A percentile compares a stretch with the other conserved stretches of the same genome.
phyloP scores from a whole-genome alignment of 139 green algal species.

The Chloropicon primus region DNA sequence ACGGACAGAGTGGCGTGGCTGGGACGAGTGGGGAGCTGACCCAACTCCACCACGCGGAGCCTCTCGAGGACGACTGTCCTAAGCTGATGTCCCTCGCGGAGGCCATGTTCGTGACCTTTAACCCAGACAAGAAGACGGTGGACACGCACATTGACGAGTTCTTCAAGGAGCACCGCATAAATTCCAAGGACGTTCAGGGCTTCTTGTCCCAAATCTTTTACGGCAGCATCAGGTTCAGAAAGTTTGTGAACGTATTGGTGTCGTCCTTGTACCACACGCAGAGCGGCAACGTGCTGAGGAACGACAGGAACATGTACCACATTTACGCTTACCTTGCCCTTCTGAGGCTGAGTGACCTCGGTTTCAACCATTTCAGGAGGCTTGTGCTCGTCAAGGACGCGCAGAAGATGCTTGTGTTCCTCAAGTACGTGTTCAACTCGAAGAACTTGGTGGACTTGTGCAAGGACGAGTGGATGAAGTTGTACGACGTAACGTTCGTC shows the following conservation, averaged over 20 bases:
- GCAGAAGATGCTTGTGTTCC: constrained; percentile 55
- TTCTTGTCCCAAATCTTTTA: constrained; percentile 1
- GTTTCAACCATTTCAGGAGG: constrained; percentile 19
- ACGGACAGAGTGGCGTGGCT: too few relatives aligned
- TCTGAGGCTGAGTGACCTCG: constrained; percentile 12
- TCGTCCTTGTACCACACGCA: constrained; percentile 9
- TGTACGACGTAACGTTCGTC: constrained; percentile 37
- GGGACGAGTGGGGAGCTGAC: too few relatives aligned
- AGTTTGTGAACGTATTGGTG: constrained; percentile 7
- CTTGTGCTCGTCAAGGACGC: constrained; percentile 41
- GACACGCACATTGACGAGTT: constrained; percentile 18
- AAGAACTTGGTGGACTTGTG: constrained; percentile 28
- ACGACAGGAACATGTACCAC: constrained; percentile 13
- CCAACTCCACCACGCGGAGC: too few relatives aligned
- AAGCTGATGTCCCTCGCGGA: background rate
- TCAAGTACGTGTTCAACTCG: constrained; percentile 48
- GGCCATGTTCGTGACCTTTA: constrained; percentile 13
- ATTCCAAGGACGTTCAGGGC: background rate
- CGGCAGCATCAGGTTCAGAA: constrained; percentile 5
- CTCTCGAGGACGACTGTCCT: background rate
- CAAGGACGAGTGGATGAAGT: constrained; percentile 56
- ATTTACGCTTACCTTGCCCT: constrained; percentile 13
- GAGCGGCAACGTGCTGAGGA: background rate
- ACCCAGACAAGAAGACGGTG: constrained; percentile 10
- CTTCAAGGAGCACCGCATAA: background rate